phyloP scores from a whole-genome alignment of 176 grass and related monocot species.

The Phragmites australis region DNA sequence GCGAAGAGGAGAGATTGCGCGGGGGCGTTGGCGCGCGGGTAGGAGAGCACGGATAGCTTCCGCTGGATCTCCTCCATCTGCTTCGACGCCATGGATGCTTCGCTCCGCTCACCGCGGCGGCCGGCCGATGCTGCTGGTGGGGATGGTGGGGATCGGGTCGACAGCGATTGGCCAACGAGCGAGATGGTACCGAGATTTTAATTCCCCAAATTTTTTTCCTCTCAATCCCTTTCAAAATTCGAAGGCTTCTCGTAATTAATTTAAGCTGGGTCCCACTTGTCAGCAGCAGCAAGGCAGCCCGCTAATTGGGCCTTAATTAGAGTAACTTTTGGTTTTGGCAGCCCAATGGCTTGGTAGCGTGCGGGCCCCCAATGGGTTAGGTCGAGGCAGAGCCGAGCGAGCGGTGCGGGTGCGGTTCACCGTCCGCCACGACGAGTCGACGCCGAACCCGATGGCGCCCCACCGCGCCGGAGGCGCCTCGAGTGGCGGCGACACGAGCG shows the following conservation, averaged over 20 bases:
- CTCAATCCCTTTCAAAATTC: conserved; percentile 22
- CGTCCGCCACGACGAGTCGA: conserved; percentile 40
- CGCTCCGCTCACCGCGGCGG: conserved; percentile 18
- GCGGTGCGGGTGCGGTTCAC: conserved; percentile 23
- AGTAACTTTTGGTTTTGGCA: not conserved
- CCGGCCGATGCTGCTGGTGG: conserved; percentile 14
- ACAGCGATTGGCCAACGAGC: conserved; percentile 13
- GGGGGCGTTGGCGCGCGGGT: conserved; percentile 77
- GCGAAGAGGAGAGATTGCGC: conserved; percentile 95
- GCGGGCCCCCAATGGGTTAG: conserved; percentile 21
- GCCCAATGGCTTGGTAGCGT: conserved; percentile 14
- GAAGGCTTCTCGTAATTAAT: not conserved
- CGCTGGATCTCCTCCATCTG: conserved; percentile 99
- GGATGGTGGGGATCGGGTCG: conserved; percentile 29
- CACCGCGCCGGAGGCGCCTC: conserved; percentile 43
- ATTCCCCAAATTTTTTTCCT: not conserved
- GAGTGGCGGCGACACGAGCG: conserved; percentile 20
- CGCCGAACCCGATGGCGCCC: conserved; percentile 46
- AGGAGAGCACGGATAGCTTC: conserved; percentile 76
- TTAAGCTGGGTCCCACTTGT: not conserved
- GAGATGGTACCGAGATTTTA: conserved; percentile 26
- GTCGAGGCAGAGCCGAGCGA: not conserved
- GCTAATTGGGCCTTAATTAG: not conserved
- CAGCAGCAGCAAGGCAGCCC: not conserved
- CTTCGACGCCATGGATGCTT: conserved; percentile 79